A percentile compares a stretch with the other conserved stretches of the same genome.
These are phyloP conservation scores for Lycium ferocissimum DNA, from an alignment of 257 asterid species.

Conservation along the genomic window DNA sequence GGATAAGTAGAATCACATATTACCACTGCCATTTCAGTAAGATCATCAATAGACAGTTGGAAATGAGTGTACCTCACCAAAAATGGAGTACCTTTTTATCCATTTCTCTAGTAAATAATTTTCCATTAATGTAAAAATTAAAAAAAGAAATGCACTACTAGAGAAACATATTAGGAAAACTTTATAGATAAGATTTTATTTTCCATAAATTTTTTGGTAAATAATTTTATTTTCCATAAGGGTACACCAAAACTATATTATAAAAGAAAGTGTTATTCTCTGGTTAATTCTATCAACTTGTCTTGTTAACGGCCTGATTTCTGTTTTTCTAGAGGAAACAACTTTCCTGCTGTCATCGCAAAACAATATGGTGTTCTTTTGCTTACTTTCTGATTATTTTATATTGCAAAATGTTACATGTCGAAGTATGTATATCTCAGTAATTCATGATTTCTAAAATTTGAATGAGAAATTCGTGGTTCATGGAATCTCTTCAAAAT, in stretches of 20 bases:
- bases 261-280: too few species aligned
- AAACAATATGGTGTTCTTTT: background rate
- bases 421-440: too few species aligned
- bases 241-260: background rate
- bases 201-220: too few species aligned
- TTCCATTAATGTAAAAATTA: background rate
- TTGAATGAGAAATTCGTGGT: too few species aligned
- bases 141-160: too few species aligned
- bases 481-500: too few species aligned
- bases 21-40: background rate
- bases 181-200: too few species aligned
- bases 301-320: background rate
- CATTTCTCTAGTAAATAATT: too few species aligned
- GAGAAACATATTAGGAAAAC: background rate
- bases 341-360: background rate
- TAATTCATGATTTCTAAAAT: too few species aligned
- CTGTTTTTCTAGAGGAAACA: background rate
- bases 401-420: too few species aligned
- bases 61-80: background rate
- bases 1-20: background rate
- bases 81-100: background rate
- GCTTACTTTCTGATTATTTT: background rate
- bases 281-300: too few species aligned
- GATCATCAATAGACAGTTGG: background rate
- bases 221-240: background rate